Conservation (phyloP, 768 basidiomycete species). For the Xanthoconium purpureum region DNA sequence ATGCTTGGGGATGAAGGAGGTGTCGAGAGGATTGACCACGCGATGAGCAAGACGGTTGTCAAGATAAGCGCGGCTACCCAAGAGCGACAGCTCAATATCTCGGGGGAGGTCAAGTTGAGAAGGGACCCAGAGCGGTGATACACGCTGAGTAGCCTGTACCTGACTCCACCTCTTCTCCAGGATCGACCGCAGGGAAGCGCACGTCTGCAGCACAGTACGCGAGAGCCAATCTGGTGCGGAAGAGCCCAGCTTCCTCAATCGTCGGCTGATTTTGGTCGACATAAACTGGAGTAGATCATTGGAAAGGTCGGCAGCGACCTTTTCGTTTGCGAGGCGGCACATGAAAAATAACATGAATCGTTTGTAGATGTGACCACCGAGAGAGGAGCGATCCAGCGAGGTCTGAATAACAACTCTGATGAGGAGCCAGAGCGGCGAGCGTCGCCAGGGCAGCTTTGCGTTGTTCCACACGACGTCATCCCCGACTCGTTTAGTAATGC, state of each 20-base stretch:
- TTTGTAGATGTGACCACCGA: constrained; percentile 38
- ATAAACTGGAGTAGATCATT: constrained; percentile 31
- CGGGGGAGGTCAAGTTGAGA: constrained; percentile 23
- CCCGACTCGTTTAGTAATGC: constrained; percentile 16
- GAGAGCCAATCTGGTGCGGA: constrained; percentile 34
- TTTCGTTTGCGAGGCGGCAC: constrained; percentile 28
- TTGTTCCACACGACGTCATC: background rate
- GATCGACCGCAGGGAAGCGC: constrained; percentile 19
- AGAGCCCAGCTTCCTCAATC: constrained; percentile 24
- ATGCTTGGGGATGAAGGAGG: background rate
- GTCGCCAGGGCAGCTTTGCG: constrained; percentile 26
- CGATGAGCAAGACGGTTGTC: background rate
- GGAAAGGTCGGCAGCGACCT: constrained; percentile 8
- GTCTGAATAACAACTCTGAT: constrained; percentile 35
- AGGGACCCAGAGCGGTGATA: constrained; percentile 32
- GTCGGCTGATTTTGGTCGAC: constrained; percentile 27
- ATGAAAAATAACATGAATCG: constrained; percentile 44
- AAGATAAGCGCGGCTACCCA: constrained; percentile 29
- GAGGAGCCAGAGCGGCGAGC: constrained; percentile 37
- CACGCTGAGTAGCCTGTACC: constrained; percentile 28
- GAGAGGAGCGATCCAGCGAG: constrained; percentile 17
- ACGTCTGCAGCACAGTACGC: constrained; percentile 36
- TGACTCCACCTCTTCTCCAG: constrained; percentile 36
- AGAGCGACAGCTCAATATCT: constrained; percentile 36
- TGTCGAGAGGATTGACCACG: no score